phyloP scores from a whole-genome alignment of 306 rosid genomes.

The Lupinus albus region DNA sequence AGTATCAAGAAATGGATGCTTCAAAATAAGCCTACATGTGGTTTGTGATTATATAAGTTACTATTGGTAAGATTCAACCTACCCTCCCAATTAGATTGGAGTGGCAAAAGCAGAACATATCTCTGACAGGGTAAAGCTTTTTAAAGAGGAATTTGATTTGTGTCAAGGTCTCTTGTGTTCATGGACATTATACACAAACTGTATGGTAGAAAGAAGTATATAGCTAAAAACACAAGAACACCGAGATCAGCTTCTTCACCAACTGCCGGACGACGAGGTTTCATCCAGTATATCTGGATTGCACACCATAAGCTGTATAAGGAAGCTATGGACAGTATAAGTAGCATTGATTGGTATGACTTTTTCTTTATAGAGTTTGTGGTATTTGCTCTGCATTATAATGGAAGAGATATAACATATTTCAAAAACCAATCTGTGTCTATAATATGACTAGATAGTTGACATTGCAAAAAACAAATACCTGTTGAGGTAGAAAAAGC shows the following conservation, averaged over 20 bases:
- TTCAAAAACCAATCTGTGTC: constrained; percentile 27
- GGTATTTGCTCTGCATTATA: constrained; percentile 59
- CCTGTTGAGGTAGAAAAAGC: constrained; percentile 85
- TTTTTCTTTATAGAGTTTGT: constrained; percentile 51
- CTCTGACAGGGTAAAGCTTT: constrained; percentile 10
- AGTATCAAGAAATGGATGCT: constrained; percentile 16
- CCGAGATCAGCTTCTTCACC: constrained; percentile 98
- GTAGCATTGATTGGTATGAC: constrained; percentile 60
- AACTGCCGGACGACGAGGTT: constrained; percentile 74
- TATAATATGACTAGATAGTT: constrained; percentile 22
- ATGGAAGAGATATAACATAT: constrained; percentile 17
- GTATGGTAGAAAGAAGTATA: constrained; percentile 68
- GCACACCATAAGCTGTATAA: constrained; percentile 83
- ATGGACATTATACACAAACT: constrained; percentile 67
- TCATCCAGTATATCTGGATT: constrained; percentile 65
- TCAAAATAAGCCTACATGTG: not conserved
- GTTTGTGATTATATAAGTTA: constrained; percentile 8
- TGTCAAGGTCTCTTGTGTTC: constrained; percentile 50
- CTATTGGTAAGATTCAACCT: not conserved
- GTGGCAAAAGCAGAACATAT: constrained; percentile 14
- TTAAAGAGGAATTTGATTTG: constrained; percentile 61
- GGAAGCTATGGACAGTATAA: constrained; percentile 53
- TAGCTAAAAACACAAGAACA: constrained; percentile 67
- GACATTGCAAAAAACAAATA: constrained; percentile 27
- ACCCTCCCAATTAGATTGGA: not conserved